Conservation (phyloP, 345 rosid genomes). For the Lepidium africanum region DNA sequence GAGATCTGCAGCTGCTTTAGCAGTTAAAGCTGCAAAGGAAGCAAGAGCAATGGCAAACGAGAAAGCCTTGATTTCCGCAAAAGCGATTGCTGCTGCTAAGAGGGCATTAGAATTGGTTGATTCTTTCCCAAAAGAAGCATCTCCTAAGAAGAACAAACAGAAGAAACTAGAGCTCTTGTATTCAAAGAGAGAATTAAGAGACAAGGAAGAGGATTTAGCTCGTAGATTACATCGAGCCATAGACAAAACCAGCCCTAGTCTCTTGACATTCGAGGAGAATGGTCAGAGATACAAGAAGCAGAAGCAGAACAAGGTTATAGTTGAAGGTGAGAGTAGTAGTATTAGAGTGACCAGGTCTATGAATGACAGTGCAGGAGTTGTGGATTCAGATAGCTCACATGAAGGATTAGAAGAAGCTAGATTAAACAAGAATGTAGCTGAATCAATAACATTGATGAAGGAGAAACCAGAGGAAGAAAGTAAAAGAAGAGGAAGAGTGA, state of each 20-base stretch:
- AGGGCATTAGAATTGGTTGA: slow-evolving; percentile 70
- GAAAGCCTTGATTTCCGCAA: slow-evolving; percentile 71
- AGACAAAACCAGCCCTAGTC: slow-evolving; percentile 53
- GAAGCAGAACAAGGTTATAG: slow-evolving; percentile 21
- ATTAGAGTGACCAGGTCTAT: background rate
- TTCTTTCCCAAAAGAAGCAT: slow-evolving; percentile 34
- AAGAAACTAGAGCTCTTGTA: slow-evolving; percentile 90
- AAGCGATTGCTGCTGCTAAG: slow-evolving; percentile 74
- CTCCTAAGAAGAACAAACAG: slow-evolving; percentile 53
- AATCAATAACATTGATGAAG: slow-evolving; percentile 14
- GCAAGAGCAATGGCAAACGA: slow-evolving; percentile 75
- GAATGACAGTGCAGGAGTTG: slow-evolving; percentile 26
- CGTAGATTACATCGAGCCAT: slow-evolving; percentile 58
- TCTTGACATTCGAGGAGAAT: slow-evolving; percentile 34
- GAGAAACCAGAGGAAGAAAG: slow-evolving; percentile 40
- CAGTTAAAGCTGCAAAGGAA: slow-evolving; percentile 53
- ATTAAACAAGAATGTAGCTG: slow-evolving; percentile 24
- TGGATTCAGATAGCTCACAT: slow-evolving; percentile 54
- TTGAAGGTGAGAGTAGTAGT: slow-evolving; percentile 3
- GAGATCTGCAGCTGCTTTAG: slow-evolving; percentile 55
- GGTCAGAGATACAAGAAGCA: slow-evolving; percentile 42
- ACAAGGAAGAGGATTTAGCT: slow-evolving; percentile 57
- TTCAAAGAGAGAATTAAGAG: slow-evolving; percentile 37
- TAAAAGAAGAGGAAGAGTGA: slow-evolving; percentile 79
- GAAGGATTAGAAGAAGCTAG: slow-evolving; percentile 21